phyloP scores from a whole-genome alignment of 148 eudicot species.

The Chenopodium berlandieri region DNA sequence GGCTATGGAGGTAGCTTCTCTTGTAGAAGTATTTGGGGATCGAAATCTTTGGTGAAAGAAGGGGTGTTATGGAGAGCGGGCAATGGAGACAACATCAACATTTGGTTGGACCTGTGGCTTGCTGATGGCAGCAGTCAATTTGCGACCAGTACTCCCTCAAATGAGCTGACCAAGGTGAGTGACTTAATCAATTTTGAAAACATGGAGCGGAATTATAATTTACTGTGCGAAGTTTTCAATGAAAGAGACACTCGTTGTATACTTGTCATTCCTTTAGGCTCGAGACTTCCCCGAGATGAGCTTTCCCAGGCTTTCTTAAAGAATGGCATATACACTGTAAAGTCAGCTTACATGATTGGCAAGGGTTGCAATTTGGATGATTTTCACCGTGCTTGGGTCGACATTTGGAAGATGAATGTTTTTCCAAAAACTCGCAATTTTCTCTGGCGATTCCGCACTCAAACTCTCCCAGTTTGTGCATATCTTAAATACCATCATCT shows the following conservation, averaged over 20 bases:
- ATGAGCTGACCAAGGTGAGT: not conserved
- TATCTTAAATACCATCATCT: not conserved
- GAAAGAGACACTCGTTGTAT: not conserved
- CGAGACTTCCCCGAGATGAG: not conserved
- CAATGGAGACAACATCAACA: not conserved
- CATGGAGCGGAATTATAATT: not conserved
- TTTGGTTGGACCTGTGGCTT: not conserved
- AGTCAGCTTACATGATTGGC: not conserved
- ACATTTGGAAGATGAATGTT: not conserved
- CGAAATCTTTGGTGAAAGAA: not conserved
- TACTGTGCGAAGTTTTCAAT: not conserved
- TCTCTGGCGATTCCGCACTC: not conserved
- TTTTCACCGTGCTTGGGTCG: not conserved
- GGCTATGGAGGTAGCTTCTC: not conserved
- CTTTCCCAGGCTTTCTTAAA: not conserved
- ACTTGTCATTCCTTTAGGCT: not conserved
- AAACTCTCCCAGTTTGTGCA: not conserved
- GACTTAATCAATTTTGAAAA: not conserved
- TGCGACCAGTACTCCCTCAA: no score
- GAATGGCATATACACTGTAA: not conserved
- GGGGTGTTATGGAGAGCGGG: not conserved
- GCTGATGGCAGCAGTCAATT: not conserved
- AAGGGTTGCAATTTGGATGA: not conserved
- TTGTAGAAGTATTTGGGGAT: not conserved
- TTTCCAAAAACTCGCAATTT: not conserved